These are phyloP conservation scores for Fusarium goolgardi DNA, from an alignment of 2,329 filamentous ascomycete species.

Conservation along the genomic window DNA sequence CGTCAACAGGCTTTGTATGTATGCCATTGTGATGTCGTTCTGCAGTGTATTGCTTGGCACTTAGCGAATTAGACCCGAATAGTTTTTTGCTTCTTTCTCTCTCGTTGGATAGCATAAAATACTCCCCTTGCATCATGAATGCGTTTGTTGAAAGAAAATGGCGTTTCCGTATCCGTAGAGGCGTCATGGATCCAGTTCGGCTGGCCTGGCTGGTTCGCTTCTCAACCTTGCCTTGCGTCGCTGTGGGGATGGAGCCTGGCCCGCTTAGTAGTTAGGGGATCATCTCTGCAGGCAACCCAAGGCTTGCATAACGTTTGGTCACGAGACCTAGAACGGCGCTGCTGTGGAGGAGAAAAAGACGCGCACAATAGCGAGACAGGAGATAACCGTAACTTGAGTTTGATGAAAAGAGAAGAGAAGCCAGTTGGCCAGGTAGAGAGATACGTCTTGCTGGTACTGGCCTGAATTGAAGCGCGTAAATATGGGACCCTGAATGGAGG, in stretches of 20 bases:
- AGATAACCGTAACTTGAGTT: conserved; percentile 8
- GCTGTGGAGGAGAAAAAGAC: neutral
- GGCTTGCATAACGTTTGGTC: conserved; percentile 25
- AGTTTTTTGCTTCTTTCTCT: conserved; percentile 16
- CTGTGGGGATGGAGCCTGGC: conserved; percentile 38
- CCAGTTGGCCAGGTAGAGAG: neutral
- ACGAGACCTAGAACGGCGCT: conserved; percentile 26
- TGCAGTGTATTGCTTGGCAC: conserved; percentile 23
- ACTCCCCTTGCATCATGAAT: conserved; percentile 24
- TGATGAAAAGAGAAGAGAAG: conserved; percentile 4
- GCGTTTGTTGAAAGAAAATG: conserved; percentile 21
- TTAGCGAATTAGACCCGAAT: conserved; percentile 26
- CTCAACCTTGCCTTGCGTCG: conserved; percentile 35
- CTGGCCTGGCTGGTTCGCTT: neutral
- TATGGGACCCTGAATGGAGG: conserved; percentile 29
- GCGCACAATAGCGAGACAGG: conserved; percentile 27
- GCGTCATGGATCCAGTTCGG: conserved; percentile 40
- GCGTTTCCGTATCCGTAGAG: conserved; percentile 14
- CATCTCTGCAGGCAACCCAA: conserved; percentile 25
- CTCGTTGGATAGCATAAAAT: conserved; percentile 1
- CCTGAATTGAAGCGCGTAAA: conserved; percentile 17
- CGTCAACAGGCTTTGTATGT: conserved; percentile 1
- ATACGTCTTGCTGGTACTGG: neutral
- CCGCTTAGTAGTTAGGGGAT: conserved; percentile 22
- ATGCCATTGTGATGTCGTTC: conserved; percentile 30